phyloP scores from a whole-genome alignment of 192 early-diverging fungal species.

The Paraglomus brasilianum region DNA sequence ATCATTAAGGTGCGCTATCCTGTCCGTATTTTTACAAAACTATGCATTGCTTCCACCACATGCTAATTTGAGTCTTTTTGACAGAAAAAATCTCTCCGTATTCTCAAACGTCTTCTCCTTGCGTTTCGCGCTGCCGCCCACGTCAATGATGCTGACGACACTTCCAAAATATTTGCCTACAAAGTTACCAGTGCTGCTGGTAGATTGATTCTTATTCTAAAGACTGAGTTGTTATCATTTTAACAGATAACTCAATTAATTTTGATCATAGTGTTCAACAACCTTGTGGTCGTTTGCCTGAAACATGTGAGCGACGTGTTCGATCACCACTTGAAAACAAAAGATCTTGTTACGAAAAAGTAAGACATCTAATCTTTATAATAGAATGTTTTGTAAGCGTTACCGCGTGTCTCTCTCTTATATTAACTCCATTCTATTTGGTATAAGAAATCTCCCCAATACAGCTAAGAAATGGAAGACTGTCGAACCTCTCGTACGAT shows the following conservation, averaged over 20 bases:
- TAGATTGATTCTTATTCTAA: constrained; percentile 6
- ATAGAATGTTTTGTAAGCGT: not conserved
- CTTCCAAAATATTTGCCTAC: constrained; percentile 50
- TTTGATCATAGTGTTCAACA: constrained; percentile 69
- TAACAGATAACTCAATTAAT: constrained; percentile 18
- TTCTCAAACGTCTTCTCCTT: constrained; percentile 71
- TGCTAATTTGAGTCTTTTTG: not conserved
- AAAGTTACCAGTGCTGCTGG: constrained; percentile 63
- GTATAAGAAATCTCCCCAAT: constrained; percentile 41
- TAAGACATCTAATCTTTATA: not conserved
- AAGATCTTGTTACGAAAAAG: constrained; percentile 27
- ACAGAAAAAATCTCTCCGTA: constrained; percentile 62
- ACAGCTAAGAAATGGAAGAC: constrained; percentile 66
- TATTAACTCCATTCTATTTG: constrained; percentile 28
- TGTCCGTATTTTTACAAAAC: too few species aligned
- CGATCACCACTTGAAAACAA: constrained; percentile 58
- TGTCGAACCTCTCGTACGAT: constrained; percentile 76
- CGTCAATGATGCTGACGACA: constrained; percentile 67
- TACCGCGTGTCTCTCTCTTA: not conserved
- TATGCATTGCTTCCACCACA: too few species aligned
- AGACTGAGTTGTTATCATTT: not conserved
- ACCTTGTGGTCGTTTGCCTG: constrained; percentile 72
- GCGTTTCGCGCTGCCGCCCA: constrained; percentile 83
- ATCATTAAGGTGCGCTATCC: constrained; percentile 34
- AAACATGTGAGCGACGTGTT: constrained; percentile 69